Percentiles rank a stretch among this genome's conserved stretches.
phyloP scores from a whole-genome alignment of 345 rosid species.

The Microthlaspi erraticum region DNA sequence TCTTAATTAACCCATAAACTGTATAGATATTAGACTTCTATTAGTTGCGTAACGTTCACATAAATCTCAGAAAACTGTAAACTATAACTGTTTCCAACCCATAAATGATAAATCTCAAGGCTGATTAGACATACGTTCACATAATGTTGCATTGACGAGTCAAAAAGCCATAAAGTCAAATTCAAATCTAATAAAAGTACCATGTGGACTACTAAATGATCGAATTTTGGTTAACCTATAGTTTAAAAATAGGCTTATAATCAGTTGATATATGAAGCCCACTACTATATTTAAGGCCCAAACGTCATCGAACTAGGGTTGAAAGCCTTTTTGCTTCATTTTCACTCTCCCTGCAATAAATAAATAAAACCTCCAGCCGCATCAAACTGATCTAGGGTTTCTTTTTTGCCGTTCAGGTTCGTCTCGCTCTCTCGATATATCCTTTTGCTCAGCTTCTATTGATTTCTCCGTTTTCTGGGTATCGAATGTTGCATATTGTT shows the following conservation, averaged over 20 bases:
- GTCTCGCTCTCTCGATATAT: neutral
- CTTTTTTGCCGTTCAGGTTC: conserved; percentile 41
- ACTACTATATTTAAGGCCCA: neutral
- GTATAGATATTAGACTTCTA: too few relatives aligned
- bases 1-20: too few relatives aligned
- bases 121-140: too few relatives aligned
- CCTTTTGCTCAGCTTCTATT: conserved; percentile 8
- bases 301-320: conserved; percentile 9
- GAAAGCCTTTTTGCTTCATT: conserved; percentile 1
- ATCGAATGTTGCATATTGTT: neutral
- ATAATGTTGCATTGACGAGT: too few relatives aligned
- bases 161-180: too few relatives aligned
- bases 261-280: conserved; percentile 2
- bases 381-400: conserved; percentile 15
- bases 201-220: too few relatives aligned
- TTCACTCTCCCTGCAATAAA: conserved; percentile 1
- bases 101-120: too few relatives aligned
- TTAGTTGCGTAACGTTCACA: too few relatives aligned
- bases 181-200: too few relatives aligned
- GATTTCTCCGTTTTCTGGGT: neutral
- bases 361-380: conserved; percentile 16
- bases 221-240: too few relatives aligned
- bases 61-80: too few relatives aligned
- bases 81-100: too few relatives aligned
- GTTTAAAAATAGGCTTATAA: neutral